Evolutionary conservation across 805 yeast species (phyloP).

Genomic region (Scheffersomyces coipomensis): DNA sequence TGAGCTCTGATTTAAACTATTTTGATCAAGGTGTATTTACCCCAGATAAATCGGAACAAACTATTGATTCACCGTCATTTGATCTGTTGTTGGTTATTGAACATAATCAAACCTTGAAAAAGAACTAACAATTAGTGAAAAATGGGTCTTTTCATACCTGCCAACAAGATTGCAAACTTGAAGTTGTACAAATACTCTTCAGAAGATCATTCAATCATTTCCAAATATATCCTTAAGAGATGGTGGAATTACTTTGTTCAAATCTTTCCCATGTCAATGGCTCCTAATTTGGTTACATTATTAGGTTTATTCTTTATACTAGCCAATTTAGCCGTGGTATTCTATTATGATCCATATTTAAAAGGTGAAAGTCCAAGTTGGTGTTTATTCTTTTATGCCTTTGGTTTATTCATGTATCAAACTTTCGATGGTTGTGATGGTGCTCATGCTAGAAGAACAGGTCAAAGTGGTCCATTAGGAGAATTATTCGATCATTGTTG

Average conservation of each 20-base stretch:
- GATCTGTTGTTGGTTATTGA: no score
- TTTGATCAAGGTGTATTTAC: no score
- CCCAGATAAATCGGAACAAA: no score
- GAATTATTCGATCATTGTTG: slow-evolving; percentile 91
- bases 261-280: slow-evolving; percentile 82
- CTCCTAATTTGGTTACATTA: slow-evolving; percentile 88
- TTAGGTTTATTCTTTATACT: slow-evolving; percentile 74
- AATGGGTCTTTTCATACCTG: slow-evolving; percentile 71
- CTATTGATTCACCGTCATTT: no score
- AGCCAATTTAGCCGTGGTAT: slow-evolving; percentile 59
- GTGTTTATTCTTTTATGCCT: slow-evolving; percentile 74
- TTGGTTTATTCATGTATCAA: slow-evolving; percentile 85
- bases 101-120: no score
- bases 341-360: slow-evolving; percentile 72
- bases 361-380: slow-evolving; percentile 64
- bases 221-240: slow-evolving; percentile 73
- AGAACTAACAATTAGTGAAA: slow-evolving; percentile 1
- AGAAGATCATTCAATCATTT: slow-evolving; percentile 77
- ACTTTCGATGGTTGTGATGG: slow-evolving; percentile 98
- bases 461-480: slow-evolving; percentile 93
- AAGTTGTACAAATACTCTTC: slow-evolving; percentile 65
- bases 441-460: slow-evolving; percentile 90
- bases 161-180: slow-evolving; percentile 47
- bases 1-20: no score
- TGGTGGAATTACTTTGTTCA: slow-evolving; percentile 76